phyloP scores from a whole-genome alignment of 306 rosid genomes.

The Oemleria cerasiformis region DNA sequence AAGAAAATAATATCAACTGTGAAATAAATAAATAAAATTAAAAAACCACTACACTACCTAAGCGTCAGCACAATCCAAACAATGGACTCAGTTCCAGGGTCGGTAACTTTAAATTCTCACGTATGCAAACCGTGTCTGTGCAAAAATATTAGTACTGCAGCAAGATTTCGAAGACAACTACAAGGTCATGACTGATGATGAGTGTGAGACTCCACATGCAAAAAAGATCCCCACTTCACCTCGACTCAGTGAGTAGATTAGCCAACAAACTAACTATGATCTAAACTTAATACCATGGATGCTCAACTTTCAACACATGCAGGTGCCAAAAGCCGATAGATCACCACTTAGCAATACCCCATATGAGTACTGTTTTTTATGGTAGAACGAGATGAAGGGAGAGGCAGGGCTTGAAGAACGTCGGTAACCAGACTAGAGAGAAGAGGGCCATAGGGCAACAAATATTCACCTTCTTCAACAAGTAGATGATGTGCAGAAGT shows the following conservation, averaged over 20 bases:
- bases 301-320: background rate
- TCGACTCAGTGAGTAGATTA: background rate
- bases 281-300: constrained; percentile 1
- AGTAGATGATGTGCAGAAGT: constrained; percentile 27
- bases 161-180: background rate
- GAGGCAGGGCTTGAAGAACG: too few relatives aligned
- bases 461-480: constrained; percentile 24
- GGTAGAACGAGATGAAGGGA: too few relatives aligned
- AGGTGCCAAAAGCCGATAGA: too few relatives aligned
- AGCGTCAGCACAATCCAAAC: background rate
- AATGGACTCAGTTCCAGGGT: background rate
- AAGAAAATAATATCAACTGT: too few relatives aligned
- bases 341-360: too few relatives aligned
- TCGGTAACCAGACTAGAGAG: background rate
- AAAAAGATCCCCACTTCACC: background rate
- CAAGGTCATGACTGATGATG: background rate
- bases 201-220: background rate
- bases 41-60: too few relatives aligned
- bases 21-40: too few relatives aligned
- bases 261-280: background rate
- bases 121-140: background rate
- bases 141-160: background rate
- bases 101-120: background rate
- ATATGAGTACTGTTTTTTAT: too few relatives aligned
- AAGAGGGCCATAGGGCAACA: background rate